Evolutionary conservation across 1,284 basidiomycete genomes (phyloP).

Genomic region (Cutaneotrichosporon spelunceum): DNA sequence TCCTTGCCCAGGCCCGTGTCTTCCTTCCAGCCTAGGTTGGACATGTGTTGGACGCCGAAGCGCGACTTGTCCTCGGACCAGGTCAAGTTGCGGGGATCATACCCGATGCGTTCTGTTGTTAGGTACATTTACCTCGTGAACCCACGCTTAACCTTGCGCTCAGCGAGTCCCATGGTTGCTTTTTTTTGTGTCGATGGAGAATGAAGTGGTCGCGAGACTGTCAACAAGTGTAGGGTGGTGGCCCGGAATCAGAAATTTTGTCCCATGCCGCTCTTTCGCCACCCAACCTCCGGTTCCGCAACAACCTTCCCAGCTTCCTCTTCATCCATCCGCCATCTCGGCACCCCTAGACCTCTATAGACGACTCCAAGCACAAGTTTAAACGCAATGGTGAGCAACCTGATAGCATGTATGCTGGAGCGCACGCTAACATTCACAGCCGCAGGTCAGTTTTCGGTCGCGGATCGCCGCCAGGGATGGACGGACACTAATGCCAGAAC

Average conservation of each 20-base stretch:
- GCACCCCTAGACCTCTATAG: constrained; percentile 6
- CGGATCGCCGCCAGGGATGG: background rate
- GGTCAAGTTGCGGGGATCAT: constrained; percentile 51
- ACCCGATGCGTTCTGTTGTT: constrained; percentile 45
- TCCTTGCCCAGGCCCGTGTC: constrained; percentile 44
- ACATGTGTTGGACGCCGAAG: constrained; percentile 53
- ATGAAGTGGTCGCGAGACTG: constrained; percentile 9
- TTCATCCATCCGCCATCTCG: constrained; percentile 5
- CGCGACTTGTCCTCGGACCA: constrained; percentile 51
- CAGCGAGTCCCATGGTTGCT: constrained; percentile 49
- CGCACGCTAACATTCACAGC: constrained; percentile 31
- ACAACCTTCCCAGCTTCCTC: constrained; percentile 6
- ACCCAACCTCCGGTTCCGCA: constrained; percentile 1
- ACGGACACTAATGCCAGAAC: constrained; percentile 37
- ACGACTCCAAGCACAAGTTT: constrained; percentile 7
- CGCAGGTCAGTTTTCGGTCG: constrained; percentile 37
- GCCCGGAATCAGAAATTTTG: constrained; percentile 29
- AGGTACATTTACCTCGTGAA: constrained; percentile 6
- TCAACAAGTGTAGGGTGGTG: constrained; percentile 4
- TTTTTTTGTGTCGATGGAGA: background rate
- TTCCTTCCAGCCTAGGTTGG: constrained; percentile 50
- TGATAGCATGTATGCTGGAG: background rate
- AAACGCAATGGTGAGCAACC: constrained; percentile 29
- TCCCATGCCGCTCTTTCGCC: constrained; percentile 17
- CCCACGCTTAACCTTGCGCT: constrained; percentile 51